A percentile compares a stretch with the other conserved stretches of the same genome.
Evolutionary conservation across 2,329 filamentous ascomycete species (phyloP).

Genomic region (Monosporascus sp.): DNA sequence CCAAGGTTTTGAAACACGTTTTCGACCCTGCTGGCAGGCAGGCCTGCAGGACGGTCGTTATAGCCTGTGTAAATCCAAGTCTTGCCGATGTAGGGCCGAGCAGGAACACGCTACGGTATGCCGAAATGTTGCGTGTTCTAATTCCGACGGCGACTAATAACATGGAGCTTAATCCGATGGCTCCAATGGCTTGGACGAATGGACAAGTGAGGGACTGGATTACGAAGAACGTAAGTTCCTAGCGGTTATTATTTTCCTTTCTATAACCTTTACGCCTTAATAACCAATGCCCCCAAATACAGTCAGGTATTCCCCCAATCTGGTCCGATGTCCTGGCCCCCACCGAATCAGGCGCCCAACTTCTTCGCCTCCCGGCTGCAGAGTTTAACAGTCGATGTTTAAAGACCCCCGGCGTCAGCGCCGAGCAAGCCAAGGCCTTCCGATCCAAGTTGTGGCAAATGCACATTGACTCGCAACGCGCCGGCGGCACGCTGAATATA

Average conservation of each 20-base stretch:
- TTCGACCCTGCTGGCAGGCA: conserved; percentile 38
- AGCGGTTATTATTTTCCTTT: too few relatives aligned
- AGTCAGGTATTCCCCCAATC: too few relatives aligned
- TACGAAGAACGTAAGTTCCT: too few relatives aligned
- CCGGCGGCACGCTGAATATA: too few relatives aligned
- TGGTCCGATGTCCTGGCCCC: conserved; percentile 29
- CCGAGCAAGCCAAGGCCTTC: conserved; percentile 37
- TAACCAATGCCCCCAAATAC: too few relatives aligned
- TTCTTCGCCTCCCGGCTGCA: conserved; percentile 33
- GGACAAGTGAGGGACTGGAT: too few relatives aligned
- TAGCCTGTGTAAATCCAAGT: conserved; percentile 44
- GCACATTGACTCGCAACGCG: conserved; percentile 28
- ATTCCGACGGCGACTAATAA: conserved; percentile 23
- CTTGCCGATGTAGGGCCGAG: conserved; percentile 37
- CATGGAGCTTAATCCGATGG: background rate
- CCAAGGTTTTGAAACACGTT: conserved; percentile 44
- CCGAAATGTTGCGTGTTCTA: conserved; percentile 39
- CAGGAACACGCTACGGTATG: conserved; percentile 45
- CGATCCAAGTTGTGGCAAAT: conserved; percentile 37
- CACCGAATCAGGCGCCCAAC: conserved; percentile 34
- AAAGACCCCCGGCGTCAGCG: conserved; percentile 28
- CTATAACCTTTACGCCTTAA: too few relatives aligned
- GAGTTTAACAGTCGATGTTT: conserved; percentile 38
- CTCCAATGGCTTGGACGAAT: too few relatives aligned
- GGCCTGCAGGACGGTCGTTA: conserved; percentile 37